Evolutionary conservation across 805 yeast genomes (phyloP), one percentile per base, ranked within the genome.

Genomic region (Teunomyces tritomae): DNA sequence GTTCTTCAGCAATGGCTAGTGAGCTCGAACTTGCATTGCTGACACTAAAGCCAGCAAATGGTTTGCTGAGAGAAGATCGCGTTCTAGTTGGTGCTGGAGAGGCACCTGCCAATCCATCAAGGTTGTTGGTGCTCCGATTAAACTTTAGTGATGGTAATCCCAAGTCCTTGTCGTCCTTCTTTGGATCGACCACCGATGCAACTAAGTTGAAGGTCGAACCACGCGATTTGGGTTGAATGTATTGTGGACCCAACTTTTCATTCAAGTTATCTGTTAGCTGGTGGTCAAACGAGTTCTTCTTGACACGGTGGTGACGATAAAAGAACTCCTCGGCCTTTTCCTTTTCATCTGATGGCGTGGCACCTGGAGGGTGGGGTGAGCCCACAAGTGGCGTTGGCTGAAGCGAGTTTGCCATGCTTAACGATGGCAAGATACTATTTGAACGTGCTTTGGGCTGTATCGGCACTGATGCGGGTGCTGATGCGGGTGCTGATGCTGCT

Each of bases 291-390:
- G 27, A 16, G 24, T 33, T 37, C 37, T 48, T 32, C 16, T 49
- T 45, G 44, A 41, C 39, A 32, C 44, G 51, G 17, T 55, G 50
- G 48, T 54, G 48, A 24, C 55, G 57, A 48, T 72, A 71, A 57
- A 82, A 81, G 56, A 80, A 80, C 39, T 79, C 83, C 53, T 80
- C 81, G 1, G 78, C 79, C 20, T 20, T 42, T 11, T 32, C 37
- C 24, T 30, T 17, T 14, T 29, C 37, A 0, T 80, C 82, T 1
- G 76, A 78, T 0, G 84, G 73, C 53, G 52, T 13, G 51, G 29
- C 17, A 35, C 40, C 27, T 49, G 46, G 24, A 52, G 49, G 7
- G 55, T 37, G 27, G 24, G 58, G 49, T 13, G 53, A 47, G 8
- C 49, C 55, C 16, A 41, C 49, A 8, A 37, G 49, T 36, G 56